Percentiles rank a stretch among this genome's conserved stretches.
These are phyloP conservation scores for Botrytis tulipae DNA, from an alignment of 2,329 filamentous ascomycete species.

Conservation along the genomic window DNA sequence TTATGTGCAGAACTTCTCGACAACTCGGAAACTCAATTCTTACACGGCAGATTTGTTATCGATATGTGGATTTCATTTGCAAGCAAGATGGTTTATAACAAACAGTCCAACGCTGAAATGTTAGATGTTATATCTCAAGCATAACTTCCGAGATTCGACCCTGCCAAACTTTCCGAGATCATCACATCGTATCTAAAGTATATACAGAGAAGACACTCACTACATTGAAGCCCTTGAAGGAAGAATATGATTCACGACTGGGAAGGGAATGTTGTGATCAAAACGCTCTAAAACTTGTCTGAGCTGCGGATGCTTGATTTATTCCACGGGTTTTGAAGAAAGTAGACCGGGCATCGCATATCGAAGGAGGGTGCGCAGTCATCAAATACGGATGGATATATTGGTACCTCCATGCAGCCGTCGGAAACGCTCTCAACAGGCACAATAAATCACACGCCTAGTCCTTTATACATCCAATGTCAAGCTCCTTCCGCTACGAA, in stretches of 20 bases:
- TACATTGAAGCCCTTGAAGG: not conserved
- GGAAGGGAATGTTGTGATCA: not conserved
- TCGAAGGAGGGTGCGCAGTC: not conserved
- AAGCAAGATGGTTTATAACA: constrained; percentile 32
- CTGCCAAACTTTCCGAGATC: too few species aligned
- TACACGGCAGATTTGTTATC: constrained; percentile 39
- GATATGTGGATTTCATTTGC: constrained; percentile 27
- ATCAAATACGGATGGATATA: not conserved
- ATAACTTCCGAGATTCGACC: not conserved
- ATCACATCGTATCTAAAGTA: too few species aligned
- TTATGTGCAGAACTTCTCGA: not conserved
- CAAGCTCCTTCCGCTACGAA: not conserved
- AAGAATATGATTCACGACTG: not conserved
- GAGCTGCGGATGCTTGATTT: not conserved
- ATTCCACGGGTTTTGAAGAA: too few species aligned
- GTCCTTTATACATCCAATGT: not conserved
- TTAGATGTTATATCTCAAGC: constrained; percentile 69
- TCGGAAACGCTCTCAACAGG: not conserved
- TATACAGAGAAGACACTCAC: too few species aligned
- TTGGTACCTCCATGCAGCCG: too few species aligned
- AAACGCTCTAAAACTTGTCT: too few species aligned
- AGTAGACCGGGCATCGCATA: not conserved
- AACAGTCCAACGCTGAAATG: constrained; percentile 81
- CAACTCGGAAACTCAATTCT: not conserved
- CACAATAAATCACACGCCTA: not conserved